Conservation (phyloP, 192 early-diverging fungal species). For the Funneliformis geosporum region DNA sequence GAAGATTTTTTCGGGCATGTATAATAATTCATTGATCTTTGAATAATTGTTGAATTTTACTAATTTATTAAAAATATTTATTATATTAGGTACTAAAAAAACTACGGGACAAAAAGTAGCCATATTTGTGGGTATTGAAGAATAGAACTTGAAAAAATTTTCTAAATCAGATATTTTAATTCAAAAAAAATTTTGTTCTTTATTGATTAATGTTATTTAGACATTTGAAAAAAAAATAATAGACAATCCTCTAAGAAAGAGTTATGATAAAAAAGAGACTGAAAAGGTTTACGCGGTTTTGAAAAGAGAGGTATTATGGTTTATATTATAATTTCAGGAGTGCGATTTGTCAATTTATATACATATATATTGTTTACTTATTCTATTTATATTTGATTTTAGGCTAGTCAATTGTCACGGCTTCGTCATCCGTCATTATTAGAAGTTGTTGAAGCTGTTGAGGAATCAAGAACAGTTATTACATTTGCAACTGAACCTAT, state of each 20-base stretch:
- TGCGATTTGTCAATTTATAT: no score
- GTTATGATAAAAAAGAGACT: slow-evolving; percentile 40
- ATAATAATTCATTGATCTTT: background rate
- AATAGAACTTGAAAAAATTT: no score
- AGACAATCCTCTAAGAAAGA: slow-evolving; percentile 37
- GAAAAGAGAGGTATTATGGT: slow-evolving; percentile 59
- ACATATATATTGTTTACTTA: no score
- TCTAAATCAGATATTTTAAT: background rate
- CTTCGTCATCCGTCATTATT: slow-evolving; percentile 79
- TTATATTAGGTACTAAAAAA: slow-evolving; percentile 47
- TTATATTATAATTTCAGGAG: no score
- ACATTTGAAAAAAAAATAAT: slow-evolving; percentile 75
- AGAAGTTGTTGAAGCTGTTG: slow-evolving; percentile 73
- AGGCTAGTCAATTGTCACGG: slow-evolving; percentile 65
- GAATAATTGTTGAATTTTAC: background rate
- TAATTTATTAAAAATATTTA: background rate
- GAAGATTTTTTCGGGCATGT: slow-evolving; percentile 60
- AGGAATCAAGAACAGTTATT: slow-evolving; percentile 62
- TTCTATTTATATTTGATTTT: background rate
- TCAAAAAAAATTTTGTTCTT: background rate
- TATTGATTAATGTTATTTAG: slow-evolving; percentile 34
- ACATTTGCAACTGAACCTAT: slow-evolving; percentile 82
- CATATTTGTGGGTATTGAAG: slow-evolving; percentile 58
- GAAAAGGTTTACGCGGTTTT: slow-evolving; percentile 56
- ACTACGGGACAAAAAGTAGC: slow-evolving; percentile 64